These are phyloP conservation scores for Mycena chlorophos DNA, from an alignment of 768 basidiomycete genomes.

Conservation along the genomic window DNA sequence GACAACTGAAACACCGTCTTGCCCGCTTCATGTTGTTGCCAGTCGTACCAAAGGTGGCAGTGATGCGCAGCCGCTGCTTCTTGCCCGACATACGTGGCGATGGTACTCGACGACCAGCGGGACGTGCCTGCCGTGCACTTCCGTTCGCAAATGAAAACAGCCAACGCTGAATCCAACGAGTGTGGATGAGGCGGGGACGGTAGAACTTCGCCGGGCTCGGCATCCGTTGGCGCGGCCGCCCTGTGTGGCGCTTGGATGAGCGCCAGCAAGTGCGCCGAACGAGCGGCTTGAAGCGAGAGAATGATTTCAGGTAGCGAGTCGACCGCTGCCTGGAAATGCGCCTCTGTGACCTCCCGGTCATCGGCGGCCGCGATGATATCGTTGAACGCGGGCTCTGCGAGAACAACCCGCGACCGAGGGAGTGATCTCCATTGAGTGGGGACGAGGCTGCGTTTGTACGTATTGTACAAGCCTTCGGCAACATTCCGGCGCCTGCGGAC, in stretches of 20 bases:
- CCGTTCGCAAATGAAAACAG: neutral
- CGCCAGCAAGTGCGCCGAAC: neutral
- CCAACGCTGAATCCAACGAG: neutral
- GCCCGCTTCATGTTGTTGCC: neutral
- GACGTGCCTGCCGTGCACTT: neutral
- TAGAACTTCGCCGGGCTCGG: neutral
- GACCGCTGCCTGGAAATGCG: constrained; percentile 11
- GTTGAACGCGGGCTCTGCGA: constrained; percentile 5
- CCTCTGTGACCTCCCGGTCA: constrained; percentile 1
- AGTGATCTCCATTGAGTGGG: constrained; percentile 29
- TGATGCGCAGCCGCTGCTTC: constrained; percentile 7
- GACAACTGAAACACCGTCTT: constrained; percentile 9
- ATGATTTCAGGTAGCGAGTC: constrained; percentile 1
- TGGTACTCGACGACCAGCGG: neutral
- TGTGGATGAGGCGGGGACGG: neutral
- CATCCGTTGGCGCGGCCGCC: neutral
- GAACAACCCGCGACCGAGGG: constrained; percentile 23
- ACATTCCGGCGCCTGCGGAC: constrained; percentile 2
- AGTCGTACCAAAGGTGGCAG: neutral
- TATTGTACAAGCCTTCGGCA: constrained; percentile 18
- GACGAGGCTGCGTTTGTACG: constrained; percentile 22
- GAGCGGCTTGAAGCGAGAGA: neutral
- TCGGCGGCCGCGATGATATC: constrained; percentile 5
- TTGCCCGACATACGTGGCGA: neutral
- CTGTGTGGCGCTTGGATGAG: neutral